Base-by-base conservation (phyloP, 2,329 filamentous ascomycete species). In the Trichoderma cornu-damae region DNA sequence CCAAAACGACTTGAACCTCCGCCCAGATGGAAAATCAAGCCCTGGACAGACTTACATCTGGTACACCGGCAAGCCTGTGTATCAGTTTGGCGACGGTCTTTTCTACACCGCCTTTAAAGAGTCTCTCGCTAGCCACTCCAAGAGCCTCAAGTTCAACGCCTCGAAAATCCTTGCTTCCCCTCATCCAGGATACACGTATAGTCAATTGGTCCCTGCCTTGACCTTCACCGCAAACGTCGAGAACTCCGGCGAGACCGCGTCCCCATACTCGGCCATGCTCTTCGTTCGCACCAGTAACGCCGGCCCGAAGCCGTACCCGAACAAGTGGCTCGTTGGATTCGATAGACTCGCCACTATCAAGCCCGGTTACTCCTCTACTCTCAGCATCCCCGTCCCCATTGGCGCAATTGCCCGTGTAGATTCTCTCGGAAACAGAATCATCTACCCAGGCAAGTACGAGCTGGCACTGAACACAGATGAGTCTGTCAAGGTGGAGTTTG, bases 11-110 rank as follows among this genome's bases (percentile, higher is more conserved):
- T 83, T 83, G 79, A 70, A 71, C 4, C 70, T 84, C 16, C 75
- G 79, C 2, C 77, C 79, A 2, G 71, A 52, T 43, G 59, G 73
- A 59, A 65, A 64, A 2, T 66, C 66, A 1, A 77, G 72, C 51
- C 79, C 80, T 0, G 79, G 80, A 12, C 70, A 80, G 12, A 85
- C 81, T 0, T 84, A 84, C 63, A 77, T 76, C 61, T 85, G 80
- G 80, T 84, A 79, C 66, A 72, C 73, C 4, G 73, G 73, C 34
- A 68, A 69, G 16, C 72, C 81, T 1, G 75, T 77, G 47, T 73
- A 75, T 1, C 38, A 58, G n/a, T 84, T 83, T 57, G 82, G 80
- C 0, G 72, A 73, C 57, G 81, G 81, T 0, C 61, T 83, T 58
- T 80, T 83, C 64, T 84, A 84, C 68, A 84, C 81, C 5, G 79